Conservation (phyloP, 495 filamentous ascomycete species). For the Thozetella sp. region DNA sequence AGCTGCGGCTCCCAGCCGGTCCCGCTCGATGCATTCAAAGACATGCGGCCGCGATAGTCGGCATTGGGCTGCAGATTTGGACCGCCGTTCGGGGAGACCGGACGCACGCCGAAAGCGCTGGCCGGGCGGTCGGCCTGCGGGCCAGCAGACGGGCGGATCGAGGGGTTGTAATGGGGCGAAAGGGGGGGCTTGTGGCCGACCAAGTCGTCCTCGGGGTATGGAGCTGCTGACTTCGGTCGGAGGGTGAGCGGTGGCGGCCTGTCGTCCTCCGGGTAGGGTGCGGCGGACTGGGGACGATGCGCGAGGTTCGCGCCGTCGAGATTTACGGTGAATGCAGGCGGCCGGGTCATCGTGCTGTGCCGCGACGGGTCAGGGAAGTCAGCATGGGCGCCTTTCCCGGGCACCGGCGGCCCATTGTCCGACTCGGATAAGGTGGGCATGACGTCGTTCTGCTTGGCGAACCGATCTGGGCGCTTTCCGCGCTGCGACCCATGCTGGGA, state of each 20-base stretch:
- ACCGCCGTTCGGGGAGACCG: constrained; percentile 26
- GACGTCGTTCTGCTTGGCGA: constrained; percentile 42
- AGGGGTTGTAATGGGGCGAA: constrained; percentile 33
- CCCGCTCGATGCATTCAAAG: constrained; percentile 25
- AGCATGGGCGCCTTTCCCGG: constrained; percentile 31
- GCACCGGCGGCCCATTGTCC: constrained; percentile 5
- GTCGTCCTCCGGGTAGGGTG: constrained; percentile 69
- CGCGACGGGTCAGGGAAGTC: constrained; percentile 74
- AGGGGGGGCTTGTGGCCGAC: constrained; percentile 20
- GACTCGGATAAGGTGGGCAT: constrained; percentile 54
- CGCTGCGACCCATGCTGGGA: constrained; percentile 89
- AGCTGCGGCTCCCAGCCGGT: constrained; percentile 46
- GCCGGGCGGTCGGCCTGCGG: constrained; percentile 58
- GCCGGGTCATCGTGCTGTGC: constrained; percentile 39
- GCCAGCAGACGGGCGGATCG: constrained; percentile 34
- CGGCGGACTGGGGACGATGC: constrained; percentile 49
- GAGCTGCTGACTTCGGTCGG: constrained; percentile 37
- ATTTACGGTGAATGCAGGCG: constrained; percentile 47
- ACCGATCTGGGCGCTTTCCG: constrained; percentile 67
- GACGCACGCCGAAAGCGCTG: constrained; percentile 69
- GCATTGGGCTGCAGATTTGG: constrained; percentile 11
- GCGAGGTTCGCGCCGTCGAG: constrained; percentile 33
- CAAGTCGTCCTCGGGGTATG: constrained; percentile 56
- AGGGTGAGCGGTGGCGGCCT: constrained; percentile 41
- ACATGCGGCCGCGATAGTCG: constrained; percentile 16